Evolutionary conservation across 2,329 filamentous ascomycete genomes (phyloP).

Genomic region (Scorias spongiosa): DNA sequence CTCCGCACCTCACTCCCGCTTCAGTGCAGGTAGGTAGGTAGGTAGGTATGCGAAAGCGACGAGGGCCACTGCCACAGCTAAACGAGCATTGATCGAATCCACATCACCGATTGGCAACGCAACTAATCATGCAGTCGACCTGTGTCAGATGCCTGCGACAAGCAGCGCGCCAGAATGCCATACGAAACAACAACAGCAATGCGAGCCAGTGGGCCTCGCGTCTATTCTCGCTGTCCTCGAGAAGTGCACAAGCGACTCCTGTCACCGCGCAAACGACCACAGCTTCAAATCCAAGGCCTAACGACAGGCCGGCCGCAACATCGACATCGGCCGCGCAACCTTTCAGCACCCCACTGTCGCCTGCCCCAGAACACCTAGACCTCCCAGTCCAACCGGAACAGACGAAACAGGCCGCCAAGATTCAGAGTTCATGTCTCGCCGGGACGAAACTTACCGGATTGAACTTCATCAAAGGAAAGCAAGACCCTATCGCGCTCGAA

Average conservation of each 20-base stretch:
- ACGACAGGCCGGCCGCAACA: constrained; percentile 25
- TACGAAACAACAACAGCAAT: background rate
- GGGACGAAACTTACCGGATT: constrained; percentile 59
- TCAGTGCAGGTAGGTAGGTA: too few species aligned
- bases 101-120: background rate
- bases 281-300: constrained; percentile 16
- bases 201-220: constrained; percentile 2
- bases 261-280: constrained; percentile 15
- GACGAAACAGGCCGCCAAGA: constrained; percentile 13
- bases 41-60: too few species aligned
- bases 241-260: constrained; percentile 8
- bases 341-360: constrained; percentile 26
- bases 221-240: constrained; percentile 6
- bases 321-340: constrained; percentile 32
- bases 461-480: constrained; percentile 60
- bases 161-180: background rate
- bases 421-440: constrained; percentile 35
- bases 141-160: background rate
- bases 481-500: constrained; percentile 56
- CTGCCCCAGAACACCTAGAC: constrained; percentile 17
- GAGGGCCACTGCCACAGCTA: too few species aligned
- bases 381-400: constrained; percentile 13
- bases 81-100: too few species aligned
- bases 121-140: background rate
- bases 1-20: too few species aligned